phyloP scores from a whole-genome alignment of 106 monocot species.

The Phalaenopsis aphrodite region DNA sequence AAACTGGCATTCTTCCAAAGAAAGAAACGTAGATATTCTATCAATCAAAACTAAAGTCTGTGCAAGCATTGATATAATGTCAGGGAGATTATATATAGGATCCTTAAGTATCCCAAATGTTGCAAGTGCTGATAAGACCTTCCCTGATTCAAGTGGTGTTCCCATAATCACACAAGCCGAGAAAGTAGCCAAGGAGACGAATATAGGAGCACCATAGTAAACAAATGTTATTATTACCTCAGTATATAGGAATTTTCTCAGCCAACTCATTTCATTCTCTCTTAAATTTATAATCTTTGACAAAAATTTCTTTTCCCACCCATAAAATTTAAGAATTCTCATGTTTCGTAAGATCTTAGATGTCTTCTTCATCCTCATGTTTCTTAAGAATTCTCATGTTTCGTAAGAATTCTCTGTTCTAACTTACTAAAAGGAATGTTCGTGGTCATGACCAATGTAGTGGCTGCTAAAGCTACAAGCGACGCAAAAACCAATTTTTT shows the following conservation, averaged over 20 bases:
- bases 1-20: conserved; percentile 50
- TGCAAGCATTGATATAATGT: conserved; percentile 57
- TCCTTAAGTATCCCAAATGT: conserved; percentile 76
- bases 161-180: conserved; percentile 74
- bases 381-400: conserved; percentile 97
- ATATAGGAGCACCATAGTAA: conserved; percentile 75
- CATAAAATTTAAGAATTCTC: conserved; percentile 92
- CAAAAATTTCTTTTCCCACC: conserved; percentile 95
- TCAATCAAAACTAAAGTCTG: conserved; percentile 84
- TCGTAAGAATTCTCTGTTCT: conserved; percentile 54
- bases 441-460: conserved; percentile 47
- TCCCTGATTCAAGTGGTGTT: conserved; percentile 78
- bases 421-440: conserved; percentile 62
- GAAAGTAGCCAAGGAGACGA: conserved; percentile 75
- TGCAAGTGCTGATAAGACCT: conserved; percentile 79
- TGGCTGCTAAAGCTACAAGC: conserved; percentile 56
- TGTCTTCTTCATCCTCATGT: conserved; percentile 76
- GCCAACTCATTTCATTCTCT: conserved; percentile 55
- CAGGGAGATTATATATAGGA: conserved; percentile 76
- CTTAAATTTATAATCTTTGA: conserved; percentile 58
- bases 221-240: conserved; percentile 37
- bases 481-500: conserved; percentile 58
- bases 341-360: conserved; percentile 83
- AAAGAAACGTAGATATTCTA: conserved; percentile 64
- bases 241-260: conserved; percentile 60